Percentiles rank a stretch among this genome's conserved stretches.
Evolutionary conservation across 176 grass and related monocot genomes (phyloP).

Genomic region (Avena insularis): DNA sequence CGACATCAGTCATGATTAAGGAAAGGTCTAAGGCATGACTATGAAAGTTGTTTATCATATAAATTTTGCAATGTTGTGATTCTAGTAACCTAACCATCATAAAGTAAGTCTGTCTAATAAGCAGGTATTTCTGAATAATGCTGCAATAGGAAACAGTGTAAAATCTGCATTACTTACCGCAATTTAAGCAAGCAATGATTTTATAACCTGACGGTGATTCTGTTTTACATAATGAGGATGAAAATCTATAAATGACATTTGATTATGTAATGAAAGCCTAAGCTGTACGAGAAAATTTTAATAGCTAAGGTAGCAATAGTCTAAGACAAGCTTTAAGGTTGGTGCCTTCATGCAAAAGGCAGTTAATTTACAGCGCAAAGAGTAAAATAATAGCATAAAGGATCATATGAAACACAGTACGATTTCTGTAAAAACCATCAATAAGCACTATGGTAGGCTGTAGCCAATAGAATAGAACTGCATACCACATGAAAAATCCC

Average conservation of each 20-base stretch:
- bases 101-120: neutral
- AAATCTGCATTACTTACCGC: neutral
- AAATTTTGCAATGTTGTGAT: neutral
- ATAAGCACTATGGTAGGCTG: neutral
- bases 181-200: conserved; percentile 28
- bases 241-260: neutral
- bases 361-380: neutral
- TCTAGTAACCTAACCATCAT: neutral
- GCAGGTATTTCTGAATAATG: neutral
- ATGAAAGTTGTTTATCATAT: conserved; percentile 1
- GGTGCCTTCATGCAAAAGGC: neutral
- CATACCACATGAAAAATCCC: conserved; percentile 84
- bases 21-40: neutral
- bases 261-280: neutral
- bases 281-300: conserved; percentile 1
- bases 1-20: conserved; percentile 23
- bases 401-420: neutral
- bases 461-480: conserved; percentile 40
- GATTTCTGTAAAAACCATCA: conserved; percentile 13
- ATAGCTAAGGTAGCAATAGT: neutral
- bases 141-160: conserved; percentile 1
- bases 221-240: neutral
- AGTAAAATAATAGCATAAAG: neutral
- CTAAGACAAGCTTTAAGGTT: neutral
- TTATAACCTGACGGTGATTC: conserved; percentile 11